Base-by-base conservation (phyloP, 768 basidiomycete species). In the Lepiota subincarnata region DNA sequence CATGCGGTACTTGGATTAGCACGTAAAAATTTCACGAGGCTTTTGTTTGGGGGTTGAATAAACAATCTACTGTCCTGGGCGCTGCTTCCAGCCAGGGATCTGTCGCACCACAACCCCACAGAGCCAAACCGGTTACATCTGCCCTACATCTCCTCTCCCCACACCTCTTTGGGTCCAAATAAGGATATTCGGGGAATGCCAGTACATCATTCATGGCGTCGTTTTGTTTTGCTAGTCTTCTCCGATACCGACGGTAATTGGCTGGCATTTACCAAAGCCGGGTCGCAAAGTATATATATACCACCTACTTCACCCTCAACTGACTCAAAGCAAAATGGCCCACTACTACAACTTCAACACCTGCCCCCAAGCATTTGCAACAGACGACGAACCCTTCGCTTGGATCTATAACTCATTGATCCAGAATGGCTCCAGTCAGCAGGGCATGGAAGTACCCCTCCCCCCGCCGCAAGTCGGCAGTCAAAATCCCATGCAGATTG, bases 351-450 rank as follows among this genome's bases (percentile, higher is more conserved):
- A 3, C 6, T 18, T 16, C 0, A 42, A 19, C 28, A n/a, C 42
- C n/a, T 6, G 26, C 20, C 6, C 26, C 13, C 31, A 31, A 8
- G 19, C 26, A 26, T 46, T 53, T 14, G 43, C 52, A 14, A 40
- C 43, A 12, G 52, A 53, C 44, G 20, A 24, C 13, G 52, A 53
- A 53, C 43, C 52, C 2, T 43, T 53, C 34, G 52, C 52, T 28
- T 53, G 52, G 52, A 8, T 31, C 31, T 31, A 31, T 11, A 31
- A 31, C 31, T 31, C 31, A 31, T 31, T 31, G 31, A 31, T 31
- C 31, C 31, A 31, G 31, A 31, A 31, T 12, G 18, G 37, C 45
- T 26, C 44, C 44, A 18, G 24, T 19, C 24, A 14, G 5, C 44
- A 53, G 42, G 6, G 7, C 10, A 2, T 7, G 8, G 31, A 11